Evolutionary conservation across 2,329 filamentous ascomycete genomes (phyloP).

Genomic region (Huntiella decipiens): DNA sequence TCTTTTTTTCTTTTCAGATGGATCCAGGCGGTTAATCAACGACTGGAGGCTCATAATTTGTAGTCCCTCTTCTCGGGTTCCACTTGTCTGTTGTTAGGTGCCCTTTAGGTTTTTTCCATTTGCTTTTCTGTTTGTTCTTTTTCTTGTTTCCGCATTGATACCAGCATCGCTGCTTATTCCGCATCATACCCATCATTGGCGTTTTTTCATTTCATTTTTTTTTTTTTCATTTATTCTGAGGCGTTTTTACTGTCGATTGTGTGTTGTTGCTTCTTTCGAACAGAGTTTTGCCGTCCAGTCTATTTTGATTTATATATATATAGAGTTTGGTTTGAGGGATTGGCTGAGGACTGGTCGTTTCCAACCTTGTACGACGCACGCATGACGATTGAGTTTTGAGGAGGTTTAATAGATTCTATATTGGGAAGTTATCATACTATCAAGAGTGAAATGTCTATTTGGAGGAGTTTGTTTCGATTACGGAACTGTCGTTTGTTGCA

Average conservation of each 20-base stretch:
- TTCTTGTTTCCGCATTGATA: slow-evolving; percentile 3
- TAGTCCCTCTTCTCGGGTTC: too few species aligned
- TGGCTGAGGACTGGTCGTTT: too few species aligned
- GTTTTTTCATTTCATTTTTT: slow-evolving; percentile 1
- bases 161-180: slow-evolving; percentile 5
- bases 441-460: background rate
- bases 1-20: too few species aligned
- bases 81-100: too few species aligned
- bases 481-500: slow-evolving; percentile 4
- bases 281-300: too few species aligned
- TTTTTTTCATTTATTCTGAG: background rate
- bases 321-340: too few species aligned
- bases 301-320: too few species aligned
- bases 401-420: background rate
- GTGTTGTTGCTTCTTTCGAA: slow-evolving; percentile 1
- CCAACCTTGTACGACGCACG: background rate
- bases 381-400: background rate
- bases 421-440: background rate
- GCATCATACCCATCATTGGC: slow-evolving; percentile 5
- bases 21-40: too few species aligned
- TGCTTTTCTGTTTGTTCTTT: background rate
- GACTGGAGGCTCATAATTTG: too few species aligned
- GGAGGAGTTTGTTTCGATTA: background rate
- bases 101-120: too few species aligned
- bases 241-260: background rate